phyloP scores from a whole-genome alignment of 139 green algal genomes.

The Chlorella vulgaris region DNA sequence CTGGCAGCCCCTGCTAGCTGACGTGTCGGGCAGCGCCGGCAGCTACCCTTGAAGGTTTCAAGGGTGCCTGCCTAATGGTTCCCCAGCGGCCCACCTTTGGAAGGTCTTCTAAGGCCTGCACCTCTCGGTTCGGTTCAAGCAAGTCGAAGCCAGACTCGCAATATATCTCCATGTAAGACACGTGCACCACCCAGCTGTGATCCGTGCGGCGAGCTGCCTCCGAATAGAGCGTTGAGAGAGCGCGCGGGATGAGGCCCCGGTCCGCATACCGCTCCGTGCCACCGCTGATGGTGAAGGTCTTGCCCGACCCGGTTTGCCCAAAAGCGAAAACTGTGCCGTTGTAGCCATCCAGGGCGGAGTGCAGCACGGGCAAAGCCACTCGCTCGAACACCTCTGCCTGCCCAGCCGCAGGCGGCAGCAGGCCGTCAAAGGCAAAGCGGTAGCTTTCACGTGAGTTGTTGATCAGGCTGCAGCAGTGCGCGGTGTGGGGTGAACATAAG shows the following conservation, averaged over 20 bases:
- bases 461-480: slow-evolving; percentile 53
- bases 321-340: slow-evolving; percentile 63
- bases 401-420: slow-evolving; percentile 60
- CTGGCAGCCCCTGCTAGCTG: background rate
- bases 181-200: slow-evolving; percentile 75
- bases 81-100: slow-evolving; percentile 49
- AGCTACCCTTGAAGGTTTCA: too few relatives aligned
- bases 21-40: background rate
- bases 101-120: slow-evolving; percentile 22
- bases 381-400: slow-evolving; percentile 88
- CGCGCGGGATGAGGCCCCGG: slow-evolving; percentile 84
- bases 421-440: slow-evolving; percentile 88
- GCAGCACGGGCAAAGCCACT: slow-evolving; percentile 87
- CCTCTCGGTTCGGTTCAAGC: slow-evolving; percentile 46
- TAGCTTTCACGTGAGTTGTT: slow-evolving; percentile 78
- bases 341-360: slow-evolving; percentile 84
- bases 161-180: slow-evolving; percentile 86
- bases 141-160: slow-evolving; percentile 76
- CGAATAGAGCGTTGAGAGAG: slow-evolving; percentile 85
- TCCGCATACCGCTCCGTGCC: slow-evolving; percentile 60
- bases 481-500: background rate
- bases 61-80: too few relatives aligned
- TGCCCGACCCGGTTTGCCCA: slow-evolving; percentile 79
- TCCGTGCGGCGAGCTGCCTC: slow-evolving; percentile 71
- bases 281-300: slow-evolving; percentile 91